These are phyloP conservation scores for Meira miltonrushii DNA, from an alignment of 1,284 basidiomycete genomes.

Conservation along the genomic window DNA sequence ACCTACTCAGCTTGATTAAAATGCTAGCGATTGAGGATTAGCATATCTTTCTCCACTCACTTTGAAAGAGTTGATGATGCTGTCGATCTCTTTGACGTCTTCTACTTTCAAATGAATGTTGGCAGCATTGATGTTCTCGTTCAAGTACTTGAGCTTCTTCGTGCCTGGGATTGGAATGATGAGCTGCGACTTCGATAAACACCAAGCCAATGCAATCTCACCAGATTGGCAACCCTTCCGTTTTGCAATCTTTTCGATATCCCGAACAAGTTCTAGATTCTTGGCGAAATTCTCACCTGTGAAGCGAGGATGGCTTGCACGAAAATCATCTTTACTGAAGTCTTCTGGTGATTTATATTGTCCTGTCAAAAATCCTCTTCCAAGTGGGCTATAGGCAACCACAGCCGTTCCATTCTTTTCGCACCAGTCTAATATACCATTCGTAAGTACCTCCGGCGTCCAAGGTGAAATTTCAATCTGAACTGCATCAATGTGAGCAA, in stretches of 20 bases:
- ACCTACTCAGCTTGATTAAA: too few relatives aligned
- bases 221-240: slow-evolving; percentile 28
- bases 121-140: slow-evolving; percentile 28
- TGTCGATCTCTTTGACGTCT: slow-evolving; percentile 27
- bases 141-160: slow-evolving; percentile 4
- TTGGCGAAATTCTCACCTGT: slow-evolving; percentile 28
- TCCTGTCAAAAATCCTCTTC: slow-evolving; percentile 28
- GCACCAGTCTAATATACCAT: slow-evolving; percentile 35
- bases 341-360: slow-evolving; percentile 20
- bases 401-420: slow-evolving; percentile 23
- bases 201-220: slow-evolving; percentile 24
- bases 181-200: slow-evolving; percentile 16
- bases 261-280: slow-evolving; percentile 29
- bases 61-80: slow-evolving; percentile 29
- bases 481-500: slow-evolving; percentile 54
- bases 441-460: slow-evolving; percentile 36
- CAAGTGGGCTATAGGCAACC: slow-evolving; percentile 32
- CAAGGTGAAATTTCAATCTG: slow-evolving; percentile 58
- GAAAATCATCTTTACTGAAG: slow-evolving; percentile 31
- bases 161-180: slow-evolving; percentile 18
- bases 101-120: slow-evolving; percentile 17
- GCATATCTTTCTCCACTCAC: slow-evolving; percentile 23
- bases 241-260: slow-evolving; percentile 27
- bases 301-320: slow-evolving; percentile 27
- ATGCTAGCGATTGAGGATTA: too few relatives aligned